Evolutionary conservation across 495 filamentous ascomycete genomes (phyloP).

Genomic region (Filosporella fistucella): DNA sequence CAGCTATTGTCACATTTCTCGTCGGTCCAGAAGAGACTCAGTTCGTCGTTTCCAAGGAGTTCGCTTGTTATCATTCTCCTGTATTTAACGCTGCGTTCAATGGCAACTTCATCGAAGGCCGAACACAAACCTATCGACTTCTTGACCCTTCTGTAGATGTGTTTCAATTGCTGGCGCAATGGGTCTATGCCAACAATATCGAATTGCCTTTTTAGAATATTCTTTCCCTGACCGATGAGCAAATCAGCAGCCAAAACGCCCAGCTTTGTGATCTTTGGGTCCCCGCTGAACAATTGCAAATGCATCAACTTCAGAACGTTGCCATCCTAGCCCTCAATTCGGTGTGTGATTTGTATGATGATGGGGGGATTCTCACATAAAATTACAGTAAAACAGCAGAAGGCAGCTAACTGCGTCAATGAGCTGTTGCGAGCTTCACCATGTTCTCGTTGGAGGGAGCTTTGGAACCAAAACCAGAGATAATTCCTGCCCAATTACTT

Average conservation of each 20-base stretch:
- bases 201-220: neutral
- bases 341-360: too few relatives aligned
- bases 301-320: conserved; percentile 8
- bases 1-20: neutral
- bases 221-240: neutral
- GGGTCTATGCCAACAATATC: conserved; percentile 9
- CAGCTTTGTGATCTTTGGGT: conserved; percentile 7
- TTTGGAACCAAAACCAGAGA: too few relatives aligned
- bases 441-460: too few relatives aligned
- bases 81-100: conserved; percentile 1
- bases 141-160: neutral
- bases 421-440: too few relatives aligned
- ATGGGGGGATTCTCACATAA: too few relatives aligned
- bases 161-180: neutral
- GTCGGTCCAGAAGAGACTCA: neutral
- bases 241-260: neutral
- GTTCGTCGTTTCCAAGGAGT: neutral
- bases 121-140: conserved; percentile 1
- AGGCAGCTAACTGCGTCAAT: too few relatives aligned
- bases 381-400: too few relatives aligned
- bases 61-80: neutral
- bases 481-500: too few relatives aligned
- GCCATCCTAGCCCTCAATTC: too few relatives aligned
- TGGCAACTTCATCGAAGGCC: neutral
- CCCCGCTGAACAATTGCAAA: conserved; percentile 4